Evolutionary conservation across 139 green algal genomes (phyloP), one percentile per base, ranked within the genome.

Genomic region (Haematococcus lacustris): DNA sequence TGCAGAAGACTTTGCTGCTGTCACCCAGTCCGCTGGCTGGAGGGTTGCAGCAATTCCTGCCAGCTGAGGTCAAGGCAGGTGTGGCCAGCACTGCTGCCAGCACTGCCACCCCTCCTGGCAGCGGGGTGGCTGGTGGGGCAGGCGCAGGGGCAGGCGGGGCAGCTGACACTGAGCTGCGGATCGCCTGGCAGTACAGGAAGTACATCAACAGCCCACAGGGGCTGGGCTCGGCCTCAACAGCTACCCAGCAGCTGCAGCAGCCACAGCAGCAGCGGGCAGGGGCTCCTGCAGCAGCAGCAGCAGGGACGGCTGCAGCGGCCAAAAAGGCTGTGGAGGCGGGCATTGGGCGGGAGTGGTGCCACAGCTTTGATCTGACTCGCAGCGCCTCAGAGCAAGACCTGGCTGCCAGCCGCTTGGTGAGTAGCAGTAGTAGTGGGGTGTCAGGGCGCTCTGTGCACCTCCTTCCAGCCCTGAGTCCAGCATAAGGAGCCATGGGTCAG

Each of bases 131-230:
- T n/a, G n/a, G n/a, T n/a, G n/a, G n/a, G n/a, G n/a, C n/a, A n/a
- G n/a, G n/a, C n/a, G n/a, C n/a, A n/a, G 74, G 62, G 35, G 37
- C 65, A 30, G 38, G 47, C 69, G 43, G 63, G 71, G 25, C 38
- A 82, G 63, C 73, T 80, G 74, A 85, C 40, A 60, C 50, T 3
- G 75, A 87, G 30, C 81, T 96, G 65, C 80, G 83, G 1, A 96
- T 96, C 32, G 91, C 91, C 3, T 96, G 91, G 91, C 91, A 95
- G 77, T 96, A 96, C 83, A 59, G 85, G 21, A 87, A 90, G 62
- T 95, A 95, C 80, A 88, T 95, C 26, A 70, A 90, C 33, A 51
- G 77, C 33, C 51, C 82, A 68, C 70, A 83, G 69, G 38, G 37
- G 65, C 26, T 32, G 6, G 65, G 4, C 5, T 70, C 25, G 7